A percentile compares a stretch with the other conserved stretches of the same genome.
phyloP scores from a whole-genome alignment of 108 stramenopile species.

The Aureococcus anophagefferens region DNA sequence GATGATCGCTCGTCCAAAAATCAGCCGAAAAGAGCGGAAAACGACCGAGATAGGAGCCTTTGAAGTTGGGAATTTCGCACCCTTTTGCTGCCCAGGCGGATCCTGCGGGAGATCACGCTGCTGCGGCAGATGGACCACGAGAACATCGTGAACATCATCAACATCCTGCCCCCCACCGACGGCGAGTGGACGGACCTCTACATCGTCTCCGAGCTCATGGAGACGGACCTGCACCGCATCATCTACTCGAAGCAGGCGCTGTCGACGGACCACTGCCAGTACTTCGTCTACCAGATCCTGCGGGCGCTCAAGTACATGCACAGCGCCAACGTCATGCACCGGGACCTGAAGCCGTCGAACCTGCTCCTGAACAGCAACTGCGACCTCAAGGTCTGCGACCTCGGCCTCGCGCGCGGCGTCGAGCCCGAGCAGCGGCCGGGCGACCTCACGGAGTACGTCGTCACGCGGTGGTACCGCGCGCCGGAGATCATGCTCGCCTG shows the following conservation, averaged over 20 bases:
- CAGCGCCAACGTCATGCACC: slow-evolving; percentile 92
- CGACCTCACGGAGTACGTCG: slow-evolving; percentile 80
- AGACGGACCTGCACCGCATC: slow-evolving; percentile 96
- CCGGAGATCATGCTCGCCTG: slow-evolving; percentile 98
- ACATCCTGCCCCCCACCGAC: slow-evolving; percentile 34
- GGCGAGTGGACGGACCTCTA: slow-evolving; percentile 80
- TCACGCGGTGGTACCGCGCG: too few relatives aligned
- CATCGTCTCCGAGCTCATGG: slow-evolving; percentile 95
- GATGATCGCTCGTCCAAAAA: too few relatives aligned
- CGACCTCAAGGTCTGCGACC: slow-evolving; percentile 97
- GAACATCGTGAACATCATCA: slow-evolving; percentile 35
- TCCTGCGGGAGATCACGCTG: slow-evolving; percentile 52
- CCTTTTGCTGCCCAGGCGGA: too few relatives aligned
- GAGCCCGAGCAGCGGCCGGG: slow-evolving; percentile 32
- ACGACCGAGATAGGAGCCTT: too few relatives aligned
- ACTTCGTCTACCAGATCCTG: slow-evolving; percentile 92
- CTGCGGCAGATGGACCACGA: slow-evolving; percentile 52
- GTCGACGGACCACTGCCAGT: slow-evolving; percentile 91
- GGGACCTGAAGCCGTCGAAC: slow-evolving; percentile 96
- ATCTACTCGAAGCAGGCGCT: slow-evolving; percentile 95
- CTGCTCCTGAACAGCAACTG: slow-evolving; percentile 97
- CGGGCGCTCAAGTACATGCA: slow-evolving; percentile 97
- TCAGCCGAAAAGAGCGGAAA: too few relatives aligned
- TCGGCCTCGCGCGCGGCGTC: slow-evolving; percentile 90
- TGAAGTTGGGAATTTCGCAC: too few relatives aligned